Conservation (phyloP, 192 early-diverging fungal genomes). For the Pilaira anomala region DNA sequence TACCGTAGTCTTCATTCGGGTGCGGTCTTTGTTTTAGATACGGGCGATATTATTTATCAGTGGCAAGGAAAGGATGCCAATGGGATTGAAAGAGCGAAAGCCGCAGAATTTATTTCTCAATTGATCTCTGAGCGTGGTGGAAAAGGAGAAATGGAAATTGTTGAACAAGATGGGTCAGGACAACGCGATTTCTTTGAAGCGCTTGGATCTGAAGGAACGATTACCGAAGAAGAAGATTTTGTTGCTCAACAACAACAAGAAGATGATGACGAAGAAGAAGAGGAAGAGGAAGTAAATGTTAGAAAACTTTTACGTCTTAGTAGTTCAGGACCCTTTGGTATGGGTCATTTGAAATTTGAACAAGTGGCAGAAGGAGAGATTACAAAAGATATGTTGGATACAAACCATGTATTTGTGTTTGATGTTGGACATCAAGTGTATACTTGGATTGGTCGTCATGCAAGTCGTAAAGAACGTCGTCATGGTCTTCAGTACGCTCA, state of each 20-base stretch:
- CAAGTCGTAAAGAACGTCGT: conserved; percentile 51
- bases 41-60: conserved; percentile 61
- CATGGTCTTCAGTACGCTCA: conserved; percentile 60
- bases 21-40: conserved; percentile 76
- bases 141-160: conserved; percentile 52
- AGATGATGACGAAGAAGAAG: conserved; percentile 26
- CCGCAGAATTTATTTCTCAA: conserved; percentile 59
- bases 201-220: conserved; percentile 59
- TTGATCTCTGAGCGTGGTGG: conserved; percentile 62
- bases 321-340: conserved; percentile 18
- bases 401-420: conserved; percentile 66
- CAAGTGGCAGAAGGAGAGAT: conserved; percentile 50
- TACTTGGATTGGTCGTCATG: conserved; percentile 56
- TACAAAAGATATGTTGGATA: conserved; percentile 45
- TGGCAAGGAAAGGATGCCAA: conserved; percentile 64
- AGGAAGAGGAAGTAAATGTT: conserved; percentile 3
- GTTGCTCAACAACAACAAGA: no score
- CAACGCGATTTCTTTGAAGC: conserved; percentile 58
- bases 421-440: conserved; percentile 60
- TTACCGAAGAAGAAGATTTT: conserved; percentile 35
- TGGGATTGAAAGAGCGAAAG: conserved; percentile 69
- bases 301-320: conserved; percentile 28
- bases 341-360: conserved; percentile 45
- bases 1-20: conserved; percentile 58
- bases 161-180: conserved; percentile 55